Percentiles rank a stretch among this genome's conserved stretches.
Evolutionary conservation across 345 rosid species (phyloP).

Genomic region (Arabidopsis suecica): DNA sequence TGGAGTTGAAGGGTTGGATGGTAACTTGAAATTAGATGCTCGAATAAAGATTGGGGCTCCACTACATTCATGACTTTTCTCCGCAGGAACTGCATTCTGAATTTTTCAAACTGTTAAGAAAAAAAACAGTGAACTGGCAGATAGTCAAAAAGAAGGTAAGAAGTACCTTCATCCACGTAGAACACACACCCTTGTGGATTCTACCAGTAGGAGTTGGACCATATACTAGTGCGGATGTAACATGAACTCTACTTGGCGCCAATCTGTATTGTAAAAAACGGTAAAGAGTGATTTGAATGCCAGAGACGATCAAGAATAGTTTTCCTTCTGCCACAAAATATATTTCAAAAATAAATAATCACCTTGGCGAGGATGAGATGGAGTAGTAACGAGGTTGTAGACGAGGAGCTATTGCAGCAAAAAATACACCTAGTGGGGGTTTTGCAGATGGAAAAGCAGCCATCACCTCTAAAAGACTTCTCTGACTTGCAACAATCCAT

Average conservation of each 20-base stretch:
- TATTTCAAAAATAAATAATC: slow-evolving; percentile 5
- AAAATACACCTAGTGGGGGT: slow-evolving; percentile 92
- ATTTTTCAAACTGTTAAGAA: slow-evolving; percentile 28
- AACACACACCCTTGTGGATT: slow-evolving; percentile 89
- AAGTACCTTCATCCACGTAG: slow-evolving; percentile 94
- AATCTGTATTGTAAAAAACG: slow-evolving; percentile 53
- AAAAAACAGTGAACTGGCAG: background rate
- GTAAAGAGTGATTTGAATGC: background rate
- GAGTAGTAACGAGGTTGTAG: slow-evolving; percentile 94
- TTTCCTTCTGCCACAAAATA: slow-evolving; percentile 12
- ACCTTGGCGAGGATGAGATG: slow-evolving; percentile 97
- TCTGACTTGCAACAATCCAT: slow-evolving; percentile 84
- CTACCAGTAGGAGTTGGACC: slow-evolving; percentile 88
- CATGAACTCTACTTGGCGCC: slow-evolving; percentile 77
- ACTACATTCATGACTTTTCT: slow-evolving; percentile 63
- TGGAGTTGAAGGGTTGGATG: slow-evolving; percentile 56
- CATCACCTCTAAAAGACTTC: slow-evolving; percentile 98
- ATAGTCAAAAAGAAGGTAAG: background rate
- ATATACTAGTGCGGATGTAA: slow-evolving; percentile 87
- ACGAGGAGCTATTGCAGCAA: slow-evolving; percentile 89
- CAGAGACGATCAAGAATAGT: background rate
- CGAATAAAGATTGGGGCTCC: slow-evolving; percentile 68
- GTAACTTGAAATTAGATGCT: slow-evolving; percentile 68
- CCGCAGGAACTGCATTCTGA: slow-evolving; percentile 63
- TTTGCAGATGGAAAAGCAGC: slow-evolving; percentile 86